Conservation (phyloP, 2,329 filamentous ascomycete genomes). For the Diaporthe sp. region DNA sequence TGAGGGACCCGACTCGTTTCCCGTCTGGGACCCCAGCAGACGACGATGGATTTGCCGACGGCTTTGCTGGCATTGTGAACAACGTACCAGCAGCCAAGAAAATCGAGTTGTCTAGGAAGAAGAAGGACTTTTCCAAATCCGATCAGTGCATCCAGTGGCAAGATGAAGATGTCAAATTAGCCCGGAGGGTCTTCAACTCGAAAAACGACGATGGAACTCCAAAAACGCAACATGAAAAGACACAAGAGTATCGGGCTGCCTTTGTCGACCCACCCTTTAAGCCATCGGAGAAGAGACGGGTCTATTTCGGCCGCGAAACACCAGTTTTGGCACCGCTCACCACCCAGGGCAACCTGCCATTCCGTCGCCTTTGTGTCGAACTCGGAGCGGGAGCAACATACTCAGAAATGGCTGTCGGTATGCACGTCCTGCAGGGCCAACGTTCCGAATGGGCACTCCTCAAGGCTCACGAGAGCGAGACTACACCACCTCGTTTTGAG, state of each 20-base stretch:
- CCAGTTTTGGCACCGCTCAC: conserved; percentile 94
- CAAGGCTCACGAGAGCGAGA: conserved; percentile 90
- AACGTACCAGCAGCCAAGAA: conserved; percentile 78
- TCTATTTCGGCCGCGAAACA: conserved; percentile 96
- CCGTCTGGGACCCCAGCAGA: conserved; percentile 47
- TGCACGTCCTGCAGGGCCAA: conserved; percentile 89
- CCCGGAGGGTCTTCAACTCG: conserved; percentile 59
- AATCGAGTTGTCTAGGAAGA: conserved; percentile 80
- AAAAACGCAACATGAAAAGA: conserved; percentile 51
- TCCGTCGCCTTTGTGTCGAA: conserved; percentile 88
- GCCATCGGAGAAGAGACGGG: conserved; percentile 90
- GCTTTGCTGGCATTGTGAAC: conserved; percentile 79
- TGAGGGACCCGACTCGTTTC: conserved; percentile 57
- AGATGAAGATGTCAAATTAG: conserved; percentile 70
- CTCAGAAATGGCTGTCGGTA: conserved; percentile 96
- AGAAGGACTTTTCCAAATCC: conserved; percentile 76
- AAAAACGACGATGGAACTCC: conserved; percentile 43
- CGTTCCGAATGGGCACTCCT: conserved; percentile 96
- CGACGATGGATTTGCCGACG: conserved; percentile 59
- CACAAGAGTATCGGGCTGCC: conserved; percentile 80
- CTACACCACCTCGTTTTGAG: conserved; percentile 76
- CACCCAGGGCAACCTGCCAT: conserved; percentile 96
- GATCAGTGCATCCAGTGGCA: conserved; percentile 85
- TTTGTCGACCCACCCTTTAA: conserved; percentile 90
- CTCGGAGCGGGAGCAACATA: conserved; percentile 94